Base-by-base conservation (phyloP, 306 rosid species). In the Ormosia emarginata region DNA sequence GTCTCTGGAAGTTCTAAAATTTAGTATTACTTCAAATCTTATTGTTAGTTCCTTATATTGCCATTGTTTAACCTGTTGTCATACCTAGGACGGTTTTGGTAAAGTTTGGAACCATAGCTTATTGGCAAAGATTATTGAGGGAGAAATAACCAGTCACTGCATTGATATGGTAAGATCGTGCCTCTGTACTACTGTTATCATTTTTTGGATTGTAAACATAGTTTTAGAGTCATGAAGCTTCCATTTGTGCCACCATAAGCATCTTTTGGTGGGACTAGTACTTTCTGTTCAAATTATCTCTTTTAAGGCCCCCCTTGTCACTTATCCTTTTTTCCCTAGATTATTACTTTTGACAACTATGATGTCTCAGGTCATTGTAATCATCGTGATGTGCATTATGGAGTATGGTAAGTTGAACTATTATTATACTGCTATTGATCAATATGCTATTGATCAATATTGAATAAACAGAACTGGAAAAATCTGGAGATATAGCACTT, bases 301-400 rank as follows among this genome's bases (percentile, higher is more conserved):
- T 56, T 71, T 33, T 36, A 53, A 11, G 15, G 71, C 14, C 50
- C 24, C 24, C 52, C 56, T 69, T 56, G 76, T 83, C 64, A 46
- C 75, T 8, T 75, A 75, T 58, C 30, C 57, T 71, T 68, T 58
- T 86, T 37, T 67, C 29, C 30, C 62, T 91, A 95, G 98, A 88
- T 95, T 67, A 86, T 95, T 90, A 90, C 98, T 63, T 95, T 95
- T 43, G 98, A 92, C 83, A 81, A 78, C 34, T 70, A 93, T 58
- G 99, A 97, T 79, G 91, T 95, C 74, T 95, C 99, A 0, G 98
- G 99, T 74, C 99, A 95, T 86, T 90, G 97, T 83, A 93, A 95
- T 86, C 99, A 95, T 66, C 34, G 89, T 71, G 99, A 92, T 40
- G 94, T 93, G 83, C 91, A 93, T 80, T 75, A 77, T 77, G 97